Conservation (phyloP, 129 eudicot species). For the Solidago caesia region DNA sequence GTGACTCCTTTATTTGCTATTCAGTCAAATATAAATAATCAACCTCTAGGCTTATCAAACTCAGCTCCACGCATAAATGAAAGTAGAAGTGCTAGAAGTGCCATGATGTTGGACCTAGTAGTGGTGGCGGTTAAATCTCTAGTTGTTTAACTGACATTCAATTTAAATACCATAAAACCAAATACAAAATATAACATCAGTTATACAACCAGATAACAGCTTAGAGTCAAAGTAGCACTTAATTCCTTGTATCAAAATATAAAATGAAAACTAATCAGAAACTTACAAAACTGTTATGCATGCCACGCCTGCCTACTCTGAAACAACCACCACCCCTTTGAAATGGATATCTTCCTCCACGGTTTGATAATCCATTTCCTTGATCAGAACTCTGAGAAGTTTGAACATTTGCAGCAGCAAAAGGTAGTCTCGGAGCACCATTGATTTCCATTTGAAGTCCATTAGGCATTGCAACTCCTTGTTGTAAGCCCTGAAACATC, state of each 20-base stretch:
- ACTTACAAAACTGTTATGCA: slow-evolving; percentile 23
- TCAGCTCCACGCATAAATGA: too few species aligned
- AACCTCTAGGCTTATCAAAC: too few species aligned
- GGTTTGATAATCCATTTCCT: slow-evolving; percentile 27
- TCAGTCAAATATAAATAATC: too few species aligned
- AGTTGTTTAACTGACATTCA: too few species aligned
- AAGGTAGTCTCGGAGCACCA: slow-evolving; percentile 27
- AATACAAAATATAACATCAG: slow-evolving; percentile 5
- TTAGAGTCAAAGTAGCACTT: not conserved
- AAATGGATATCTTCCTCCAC: slow-evolving; percentile 45
- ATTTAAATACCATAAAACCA: not conserved
- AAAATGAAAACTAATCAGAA: slow-evolving; percentile 4
- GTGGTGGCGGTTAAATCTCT: too few species aligned
- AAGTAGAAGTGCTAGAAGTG: too few species aligned
- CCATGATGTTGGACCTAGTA: too few species aligned
- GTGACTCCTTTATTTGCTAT: too few species aligned
- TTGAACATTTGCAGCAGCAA: slow-evolving; percentile 24
- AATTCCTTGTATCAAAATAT: slow-evolving; percentile 9
- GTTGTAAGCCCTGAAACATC: slow-evolving; percentile 39
- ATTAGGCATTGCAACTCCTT: slow-evolving; percentile 34
- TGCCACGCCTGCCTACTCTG: slow-evolving; percentile 62
- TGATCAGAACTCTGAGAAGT: slow-evolving; percentile 25
- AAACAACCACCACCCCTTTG: slow-evolving; percentile 58
- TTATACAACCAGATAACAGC: slow-evolving; percentile 22
- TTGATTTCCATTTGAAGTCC: slow-evolving; percentile 32